Evolutionary conservation across 805 yeast genomes (phyloP).

Genomic region (Ogataea nakhonphanomensis): DNA sequence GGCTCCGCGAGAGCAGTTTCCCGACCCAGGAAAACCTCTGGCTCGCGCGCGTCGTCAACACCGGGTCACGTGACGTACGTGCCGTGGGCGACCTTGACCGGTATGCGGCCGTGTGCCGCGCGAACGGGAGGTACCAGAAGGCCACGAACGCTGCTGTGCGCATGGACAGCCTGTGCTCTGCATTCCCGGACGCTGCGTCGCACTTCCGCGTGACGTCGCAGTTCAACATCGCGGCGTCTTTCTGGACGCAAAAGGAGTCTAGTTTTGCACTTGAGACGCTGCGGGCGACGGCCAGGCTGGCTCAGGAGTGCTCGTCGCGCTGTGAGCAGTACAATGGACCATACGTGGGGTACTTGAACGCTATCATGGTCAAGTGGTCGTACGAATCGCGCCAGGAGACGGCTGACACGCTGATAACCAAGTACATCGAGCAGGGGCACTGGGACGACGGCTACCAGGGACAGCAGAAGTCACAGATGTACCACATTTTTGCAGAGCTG

Average conservation of each 20-base stretch:
- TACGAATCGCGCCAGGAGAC: conserved; percentile 68
- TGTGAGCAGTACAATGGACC: not conserved
- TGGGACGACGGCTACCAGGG: conserved; percentile 13
- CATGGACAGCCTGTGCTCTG: conserved; percentile 36
- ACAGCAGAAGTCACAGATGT: conserved; percentile 41
- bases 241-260: conserved; percentile 60
- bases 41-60: not conserved
- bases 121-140: conserved; percentile 42
- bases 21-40: conserved; percentile 1
- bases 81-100: conserved; percentile 36
- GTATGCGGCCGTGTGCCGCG: conserved; percentile 41
- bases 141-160: conserved; percentile 47
- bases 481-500: conserved; percentile 63
- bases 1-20: not conserved
- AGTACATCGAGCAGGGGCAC: conserved; percentile 47
- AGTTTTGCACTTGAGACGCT: conserved; percentile 56
- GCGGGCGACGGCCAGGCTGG: conserved; percentile 34
- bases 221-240: conserved; percentile 53
- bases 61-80: not conserved
- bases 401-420: conserved; percentile 52
- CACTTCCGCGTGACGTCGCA: conserved; percentile 22
- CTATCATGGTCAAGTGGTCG: conserved; percentile 61
- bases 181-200: conserved; percentile 10
- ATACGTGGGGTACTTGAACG: conserved; percentile 22
- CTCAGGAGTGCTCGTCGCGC: conserved; percentile 8